Evolutionary conservation across 2,329 filamentous ascomycete genomes (phyloP).

Genomic region (Beauveria varroae): DNA sequence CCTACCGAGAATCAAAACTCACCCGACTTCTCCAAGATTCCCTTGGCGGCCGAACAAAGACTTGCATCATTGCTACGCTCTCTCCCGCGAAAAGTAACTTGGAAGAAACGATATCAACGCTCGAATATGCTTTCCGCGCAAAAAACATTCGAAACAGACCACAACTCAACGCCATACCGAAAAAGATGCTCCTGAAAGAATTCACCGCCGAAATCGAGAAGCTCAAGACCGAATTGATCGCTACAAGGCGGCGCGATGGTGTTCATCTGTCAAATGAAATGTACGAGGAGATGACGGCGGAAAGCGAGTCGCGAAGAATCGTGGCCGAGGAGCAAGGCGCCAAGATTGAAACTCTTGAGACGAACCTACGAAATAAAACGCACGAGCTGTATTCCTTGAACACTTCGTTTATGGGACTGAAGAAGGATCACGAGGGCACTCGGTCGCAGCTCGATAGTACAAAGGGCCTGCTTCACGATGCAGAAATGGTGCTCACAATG

Average conservation of each 20-base stretch:
- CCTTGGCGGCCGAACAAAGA: slow-evolving; percentile 89
- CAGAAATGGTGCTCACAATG: slow-evolving; percentile 71
- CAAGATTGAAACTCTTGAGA: slow-evolving; percentile 87
- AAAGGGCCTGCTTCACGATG: slow-evolving; percentile 75
- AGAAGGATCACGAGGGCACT: slow-evolving; percentile 81
- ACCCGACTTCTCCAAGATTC: slow-evolving; percentile 94
- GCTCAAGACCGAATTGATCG: slow-evolving; percentile 86
- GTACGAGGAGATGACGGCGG: slow-evolving; percentile 84
- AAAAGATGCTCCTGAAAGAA: slow-evolving; percentile 84
- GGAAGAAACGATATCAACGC: slow-evolving; percentile 94
- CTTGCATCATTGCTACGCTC: slow-evolving; percentile 95
- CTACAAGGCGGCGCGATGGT: slow-evolving; percentile 86
- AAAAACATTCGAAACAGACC: slow-evolving; percentile 99
- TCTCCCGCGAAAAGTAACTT: slow-evolving; percentile 92
- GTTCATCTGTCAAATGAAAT: slow-evolving; percentile 86
- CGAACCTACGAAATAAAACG: slow-evolving; percentile 83
- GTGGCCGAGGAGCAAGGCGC: slow-evolving; percentile 87
- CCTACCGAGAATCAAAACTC: slow-evolving; percentile 88
- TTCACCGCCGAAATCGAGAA: slow-evolving; percentile 92
- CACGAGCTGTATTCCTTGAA: slow-evolving; percentile 86
- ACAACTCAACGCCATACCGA: slow-evolving; percentile 86
- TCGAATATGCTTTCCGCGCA: slow-evolving; percentile 95
- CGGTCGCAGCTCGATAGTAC: slow-evolving; percentile 68
- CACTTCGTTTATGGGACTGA: slow-evolving; percentile 78
- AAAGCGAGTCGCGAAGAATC: slow-evolving; percentile 87